Percentiles rank a stretch among this genome's conserved stretches.
Evolutionary conservation across 2,329 filamentous ascomycete genomes (phyloP).

Genomic region (Claviceps pusilla): DNA sequence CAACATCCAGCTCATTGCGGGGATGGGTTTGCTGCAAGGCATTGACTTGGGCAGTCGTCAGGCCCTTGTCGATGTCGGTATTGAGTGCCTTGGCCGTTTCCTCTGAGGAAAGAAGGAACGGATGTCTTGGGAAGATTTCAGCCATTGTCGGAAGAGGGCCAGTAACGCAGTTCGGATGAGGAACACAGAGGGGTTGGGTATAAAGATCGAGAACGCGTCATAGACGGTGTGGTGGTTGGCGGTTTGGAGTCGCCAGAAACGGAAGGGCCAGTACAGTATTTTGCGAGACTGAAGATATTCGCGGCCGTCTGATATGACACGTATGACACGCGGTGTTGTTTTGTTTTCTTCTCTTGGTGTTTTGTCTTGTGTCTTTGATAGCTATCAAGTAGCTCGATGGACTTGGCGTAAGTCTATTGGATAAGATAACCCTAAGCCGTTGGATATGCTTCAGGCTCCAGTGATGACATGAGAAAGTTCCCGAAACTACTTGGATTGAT

Average conservation of each 20-base stretch:
- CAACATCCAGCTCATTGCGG: constrained; percentile 55
- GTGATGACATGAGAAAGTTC: not conserved
- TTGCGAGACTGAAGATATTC: not conserved
- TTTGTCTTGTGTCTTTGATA: not conserved
- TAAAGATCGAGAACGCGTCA: constrained; percentile 8
- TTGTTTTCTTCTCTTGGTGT: not conserved
- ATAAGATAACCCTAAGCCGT: not conserved
- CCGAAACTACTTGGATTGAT: not conserved
- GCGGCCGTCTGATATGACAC: not conserved
- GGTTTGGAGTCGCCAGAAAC: not conserved
- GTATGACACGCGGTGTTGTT: not conserved
- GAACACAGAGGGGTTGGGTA: constrained; percentile 4
- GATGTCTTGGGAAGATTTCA: constrained; percentile 35
- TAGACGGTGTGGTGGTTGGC: constrained; percentile 7
- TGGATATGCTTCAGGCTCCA: not conserved
- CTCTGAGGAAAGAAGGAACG: constrained; percentile 44
- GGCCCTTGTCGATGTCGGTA: constrained; percentile 51
- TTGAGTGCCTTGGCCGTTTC: constrained; percentile 48
- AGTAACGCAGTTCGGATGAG: constrained; percentile 7
- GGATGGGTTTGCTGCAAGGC: constrained; percentile 46
- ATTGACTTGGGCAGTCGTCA: constrained; percentile 44
- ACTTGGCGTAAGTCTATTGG: not conserved
- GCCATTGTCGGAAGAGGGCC: constrained; percentile 14
- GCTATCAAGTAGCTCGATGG: not conserved
- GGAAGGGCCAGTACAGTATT: not conserved